These are phyloP conservation scores for Kwoniella botswanensis DNA, from an alignment of 768 basidiomycete species.

Conservation along the genomic window DNA sequence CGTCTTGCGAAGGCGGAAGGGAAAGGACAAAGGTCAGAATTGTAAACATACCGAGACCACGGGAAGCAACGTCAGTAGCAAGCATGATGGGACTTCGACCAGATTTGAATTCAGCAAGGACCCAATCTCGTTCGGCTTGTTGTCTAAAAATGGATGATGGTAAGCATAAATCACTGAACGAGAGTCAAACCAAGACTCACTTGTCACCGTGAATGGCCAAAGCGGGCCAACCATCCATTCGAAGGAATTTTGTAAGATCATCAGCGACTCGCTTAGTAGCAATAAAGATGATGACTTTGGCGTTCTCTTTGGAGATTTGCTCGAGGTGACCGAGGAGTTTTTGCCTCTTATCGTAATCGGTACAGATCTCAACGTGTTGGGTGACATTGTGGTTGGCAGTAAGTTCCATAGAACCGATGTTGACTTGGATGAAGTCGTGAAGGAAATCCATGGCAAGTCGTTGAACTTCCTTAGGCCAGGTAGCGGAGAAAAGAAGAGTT, in stretches of 20 bases:
- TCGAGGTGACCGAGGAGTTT: slow-evolving; percentile 97
- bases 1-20: slow-evolving; percentile 23
- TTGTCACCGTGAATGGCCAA: slow-evolving; percentile 99
- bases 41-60: slow-evolving; percentile 92
- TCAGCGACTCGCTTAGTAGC: slow-evolving; percentile 97
- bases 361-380: slow-evolving; percentile 94
- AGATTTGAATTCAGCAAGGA: slow-evolving; percentile 95
- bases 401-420: slow-evolving; percentile 97
- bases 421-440: slow-evolving; percentile 95
- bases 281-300: slow-evolving; percentile 98
- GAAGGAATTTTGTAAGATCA: slow-evolving; percentile 90
- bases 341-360: slow-evolving; percentile 94
- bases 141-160: slow-evolving; percentile 37
- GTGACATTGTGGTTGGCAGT: slow-evolving; percentile 98
- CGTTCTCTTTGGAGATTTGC: slow-evolving; percentile 92
- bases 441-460: slow-evolving; percentile 97
- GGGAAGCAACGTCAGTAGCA: slow-evolving; percentile 98
- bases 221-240: slow-evolving; percentile 99
- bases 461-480: slow-evolving; percentile 99
- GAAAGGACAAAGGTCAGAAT: slow-evolving; percentile 9
- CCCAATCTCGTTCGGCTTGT: slow-evolving; percentile 91
- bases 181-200: slow-evolving; percentile 55
- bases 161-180: not conserved
- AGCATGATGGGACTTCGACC: slow-evolving; percentile 96
- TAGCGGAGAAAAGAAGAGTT: slow-evolving; percentile 98